Evolutionary conservation across 2,329 filamentous ascomycete species (phyloP).

Genomic region (Trichoderma endophyticum): DNA sequence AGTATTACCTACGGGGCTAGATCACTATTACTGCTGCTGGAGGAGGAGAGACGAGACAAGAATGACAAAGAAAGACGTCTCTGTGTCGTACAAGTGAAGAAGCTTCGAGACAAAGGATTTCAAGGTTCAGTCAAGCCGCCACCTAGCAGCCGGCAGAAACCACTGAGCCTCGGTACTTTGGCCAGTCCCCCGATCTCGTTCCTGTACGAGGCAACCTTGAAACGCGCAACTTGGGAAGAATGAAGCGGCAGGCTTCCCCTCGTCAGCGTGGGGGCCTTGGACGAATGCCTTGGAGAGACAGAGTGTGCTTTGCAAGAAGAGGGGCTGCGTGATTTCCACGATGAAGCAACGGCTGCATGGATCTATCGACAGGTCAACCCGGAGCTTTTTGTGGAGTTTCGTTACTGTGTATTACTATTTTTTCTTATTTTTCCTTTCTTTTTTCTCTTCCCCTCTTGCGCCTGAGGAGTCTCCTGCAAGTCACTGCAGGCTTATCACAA

Average conservation of each 20-base stretch:
- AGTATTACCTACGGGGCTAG: not conserved
- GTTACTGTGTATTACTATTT: not conserved
- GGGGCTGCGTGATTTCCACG: conserved; percentile 15
- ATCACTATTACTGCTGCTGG: not conserved
- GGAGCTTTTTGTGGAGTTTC: not conserved
- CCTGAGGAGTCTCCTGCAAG: not conserved
- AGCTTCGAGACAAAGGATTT: not conserved
- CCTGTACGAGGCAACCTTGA: not conserved
- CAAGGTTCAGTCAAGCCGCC: not conserved
- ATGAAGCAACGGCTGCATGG: conserved; percentile 1
- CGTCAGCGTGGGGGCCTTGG: conserved; percentile 3
- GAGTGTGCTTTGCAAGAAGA: not conserved
- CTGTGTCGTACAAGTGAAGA: not conserved
- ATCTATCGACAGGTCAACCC: not conserved
- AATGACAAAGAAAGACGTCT: not conserved
- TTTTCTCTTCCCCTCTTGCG: not conserved
- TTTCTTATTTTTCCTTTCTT: not conserved
- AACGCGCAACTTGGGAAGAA: not conserved
- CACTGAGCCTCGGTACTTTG: not conserved
- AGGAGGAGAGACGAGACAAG: not conserved
- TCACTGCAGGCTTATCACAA: conserved; percentile 2
- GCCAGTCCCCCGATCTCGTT: not conserved
- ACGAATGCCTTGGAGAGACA: not conserved
- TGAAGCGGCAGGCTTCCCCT: not conserved
- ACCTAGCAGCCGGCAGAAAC: not conserved